Evolutionary conservation across 257 asterid species (phyloP), one percentile per base, ranked within the genome.

Genomic region (Penstemon barbatus): DNA sequence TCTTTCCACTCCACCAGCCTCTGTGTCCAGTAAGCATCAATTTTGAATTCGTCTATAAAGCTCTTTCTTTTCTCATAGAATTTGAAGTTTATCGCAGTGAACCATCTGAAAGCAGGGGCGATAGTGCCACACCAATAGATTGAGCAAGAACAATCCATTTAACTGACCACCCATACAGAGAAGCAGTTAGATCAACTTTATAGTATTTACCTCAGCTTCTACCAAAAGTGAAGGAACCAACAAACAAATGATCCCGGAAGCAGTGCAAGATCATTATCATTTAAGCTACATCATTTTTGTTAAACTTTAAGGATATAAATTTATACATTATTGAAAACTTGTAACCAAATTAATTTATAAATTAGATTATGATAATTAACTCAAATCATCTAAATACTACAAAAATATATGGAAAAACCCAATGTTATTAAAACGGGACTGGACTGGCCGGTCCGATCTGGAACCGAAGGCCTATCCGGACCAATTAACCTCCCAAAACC

Each of bases 1-100:
- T 75, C 75, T 49, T 79, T 73, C 88, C 85, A 80, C n/a, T 83
- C 88, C 67, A 70, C 83, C 70, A 83, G 69, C 68, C 66, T 83
- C 58, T 74, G 80, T 6, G 77, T 83, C 88, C 87, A 80, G 40
- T 83, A 80, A 0, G 12, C 75, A 67, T 78, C 84, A 7, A 80
- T 75, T 5, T 19, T 66, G 62, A 75, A 64, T 3, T 72, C 62
- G 39, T 40, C 51, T 43, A 5, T 38, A 42, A 74, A 54, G 56
- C 18, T 69, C 6, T 19, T 65, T 4, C 43, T 39, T 36, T 73
- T 61, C 15, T 39, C 70, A 3, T 25, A 67, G 5, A 71, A 71
- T 3, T 71, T 57, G 36, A 56, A 65, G 10, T 40, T 57, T 7
- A 75, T 33, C 0, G 79, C 77, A 8, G 55, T 13, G 8, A 81